Conservation (phyloP, 176 grass and related monocot species). For the Pharus latifolius region DNA sequence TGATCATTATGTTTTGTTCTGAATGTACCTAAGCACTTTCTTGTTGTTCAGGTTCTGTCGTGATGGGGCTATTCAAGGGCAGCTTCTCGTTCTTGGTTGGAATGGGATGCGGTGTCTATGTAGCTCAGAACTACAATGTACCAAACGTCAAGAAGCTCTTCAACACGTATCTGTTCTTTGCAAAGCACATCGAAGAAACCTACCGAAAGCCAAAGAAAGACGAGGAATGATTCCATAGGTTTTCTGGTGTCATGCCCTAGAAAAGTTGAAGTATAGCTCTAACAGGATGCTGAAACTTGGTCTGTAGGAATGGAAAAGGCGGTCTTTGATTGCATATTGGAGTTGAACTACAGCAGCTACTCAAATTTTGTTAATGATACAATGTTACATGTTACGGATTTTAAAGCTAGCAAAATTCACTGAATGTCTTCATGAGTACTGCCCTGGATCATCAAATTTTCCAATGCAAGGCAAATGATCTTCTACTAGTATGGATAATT, state of each 20-base stretch:
- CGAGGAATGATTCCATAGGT: conserved; percentile 28
- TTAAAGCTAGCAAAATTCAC: background rate
- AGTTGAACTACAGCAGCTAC: background rate
- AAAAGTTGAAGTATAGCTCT: background rate
- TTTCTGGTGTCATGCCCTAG: background rate
- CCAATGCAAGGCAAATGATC: background rate
- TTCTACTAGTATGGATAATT: background rate
- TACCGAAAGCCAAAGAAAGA: conserved; percentile 63
- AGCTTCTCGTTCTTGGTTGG: conserved; percentile 52
- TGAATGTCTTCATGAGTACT: background rate
- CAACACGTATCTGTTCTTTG: conserved; percentile 44
- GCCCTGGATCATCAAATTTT: no score
- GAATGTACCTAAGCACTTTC: background rate
- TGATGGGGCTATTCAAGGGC: conserved; percentile 56
- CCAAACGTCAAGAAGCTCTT: conserved; percentile 63
- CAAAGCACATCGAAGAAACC: conserved; percentile 59
- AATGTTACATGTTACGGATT: background rate
- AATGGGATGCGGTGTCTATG: conserved; percentile 48
- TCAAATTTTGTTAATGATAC: background rate
- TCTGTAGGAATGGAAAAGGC: background rate
- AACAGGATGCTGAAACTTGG: background rate
- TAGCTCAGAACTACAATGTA: conserved; percentile 67
- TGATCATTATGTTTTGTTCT: background rate
- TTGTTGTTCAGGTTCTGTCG: conserved; percentile 8
- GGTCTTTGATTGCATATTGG: background rate